phyloP scores from a whole-genome alignment of 1,139 yeast genomes.

The Saccharomyces hybrid region DNA sequence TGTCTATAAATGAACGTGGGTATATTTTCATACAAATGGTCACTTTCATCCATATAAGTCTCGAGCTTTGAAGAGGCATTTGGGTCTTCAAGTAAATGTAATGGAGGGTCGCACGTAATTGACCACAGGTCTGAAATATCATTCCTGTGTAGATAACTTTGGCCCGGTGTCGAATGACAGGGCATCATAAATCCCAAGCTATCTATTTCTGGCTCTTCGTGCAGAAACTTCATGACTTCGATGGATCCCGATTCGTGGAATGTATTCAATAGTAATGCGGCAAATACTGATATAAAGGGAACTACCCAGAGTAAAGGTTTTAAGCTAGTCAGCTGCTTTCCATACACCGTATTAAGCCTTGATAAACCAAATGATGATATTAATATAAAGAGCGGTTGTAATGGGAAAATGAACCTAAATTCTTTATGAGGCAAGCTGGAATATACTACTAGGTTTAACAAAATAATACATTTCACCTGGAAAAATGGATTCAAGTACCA shows the following conservation, averaged over 20 bases:
- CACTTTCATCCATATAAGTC: slow-evolving; percentile 77
- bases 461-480: slow-evolving; percentile 28
- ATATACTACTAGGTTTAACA: slow-evolving; percentile 45
- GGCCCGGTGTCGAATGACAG: slow-evolving; percentile 97
- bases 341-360: slow-evolving; percentile 5
- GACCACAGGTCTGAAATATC: slow-evolving; percentile 55
- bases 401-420: slow-evolving; percentile 79
- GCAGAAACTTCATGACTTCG: slow-evolving; percentile 51
- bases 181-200: slow-evolving; percentile 83
- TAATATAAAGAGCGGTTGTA: slow-evolving; percentile 63
- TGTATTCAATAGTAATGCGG: slow-evolving; percentile 25
- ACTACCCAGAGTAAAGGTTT: slow-evolving; percentile 11
- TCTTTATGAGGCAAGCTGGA: slow-evolving; percentile 79
- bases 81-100: slow-evolving; percentile 33
- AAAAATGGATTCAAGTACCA: slow-evolving; percentile 11
- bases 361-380: slow-evolving; percentile 35
- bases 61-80: slow-evolving; percentile 31
- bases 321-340: not conserved
- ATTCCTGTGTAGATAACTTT: slow-evolving; percentile 64
- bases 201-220: slow-evolving; percentile 36
- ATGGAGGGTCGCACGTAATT: slow-evolving; percentile 89
- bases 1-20: slow-evolving; percentile 40
- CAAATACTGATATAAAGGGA: slow-evolving; percentile 36
- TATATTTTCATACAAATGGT: slow-evolving; percentile 68
- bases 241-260: slow-evolving; percentile 83